Evolutionary conservation across 495 filamentous ascomycete genomes (phyloP), one percentile per base, ranked within the genome.

Genomic region (Penicillium chermesinum): DNA sequence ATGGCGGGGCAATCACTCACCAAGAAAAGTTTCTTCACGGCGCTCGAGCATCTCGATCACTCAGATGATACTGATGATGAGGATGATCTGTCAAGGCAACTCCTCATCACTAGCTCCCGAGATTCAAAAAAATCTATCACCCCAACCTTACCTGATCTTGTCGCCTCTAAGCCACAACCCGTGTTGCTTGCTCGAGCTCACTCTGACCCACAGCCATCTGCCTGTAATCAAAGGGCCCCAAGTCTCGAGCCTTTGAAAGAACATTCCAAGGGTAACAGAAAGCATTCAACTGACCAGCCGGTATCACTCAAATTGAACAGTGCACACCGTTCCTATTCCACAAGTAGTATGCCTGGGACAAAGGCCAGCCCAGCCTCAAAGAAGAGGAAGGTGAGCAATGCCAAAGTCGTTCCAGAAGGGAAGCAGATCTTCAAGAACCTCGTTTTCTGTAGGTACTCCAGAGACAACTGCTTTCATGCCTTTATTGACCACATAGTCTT

Each of bases 371-470:
- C 46, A 48, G 46, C 49, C 27, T 33, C 39, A 12, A 67, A 65
- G 58, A 62, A 64, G 41, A 60, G 53, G 43, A 65, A 58, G 7
- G 44, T 41, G 1, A 44, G 46, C 35, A 54, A 55, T 10, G 41
- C 61, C 43, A 74, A 64, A 30, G 38, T 67, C 2, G 67, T 81
- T 1, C 80, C 85, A 1, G 81, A 84, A 46, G 60, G 71, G 3
- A 69, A 80, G 46, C 77, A 81, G 54, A 79, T 91, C 9, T 86
- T 94, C 64, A 80, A 75, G 39, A 77, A 70, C 0, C 60, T 87
- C 13, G 66, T 64, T 0, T 88, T 91, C 54, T 89, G 75, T 79
- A 41, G 49, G 72, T 64, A 8, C 0, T 7, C 22, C 25, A 21
- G 25, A 16, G 9, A 7, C 13, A 37, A 21, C 7, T 21, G 25